A percentile compares a stretch with the other conserved stretches of the same genome.
Conservation (phyloP, 345 rosid species). For the Rhodamnia argentea region DNA sequence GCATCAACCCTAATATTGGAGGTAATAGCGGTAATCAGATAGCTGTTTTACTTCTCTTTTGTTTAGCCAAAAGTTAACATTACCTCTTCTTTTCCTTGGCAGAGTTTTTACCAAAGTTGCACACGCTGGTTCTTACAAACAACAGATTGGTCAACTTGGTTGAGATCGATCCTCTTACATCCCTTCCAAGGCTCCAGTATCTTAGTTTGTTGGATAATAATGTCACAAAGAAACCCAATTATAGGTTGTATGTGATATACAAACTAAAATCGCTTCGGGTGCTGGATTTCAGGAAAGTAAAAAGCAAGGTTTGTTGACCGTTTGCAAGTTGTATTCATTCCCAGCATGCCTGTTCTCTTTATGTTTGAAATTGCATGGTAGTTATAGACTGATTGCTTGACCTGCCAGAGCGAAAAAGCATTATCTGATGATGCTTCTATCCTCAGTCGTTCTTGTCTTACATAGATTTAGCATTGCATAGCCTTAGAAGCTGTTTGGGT, state of each 20-base stretch:
- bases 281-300: conserved; percentile 92
- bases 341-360: neutral
- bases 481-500: neutral
- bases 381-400: neutral
- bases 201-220: conserved; percentile 90
- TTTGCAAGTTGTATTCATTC: neutral
- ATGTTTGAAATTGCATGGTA: neutral
- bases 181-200: conserved; percentile 78
- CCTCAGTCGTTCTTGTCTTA: neutral
- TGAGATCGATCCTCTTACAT: conserved; percentile 92
- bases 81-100: conserved; percentile 4
- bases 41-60: neutral
- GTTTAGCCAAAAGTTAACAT: neutral
- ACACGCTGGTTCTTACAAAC: conserved; percentile 82
- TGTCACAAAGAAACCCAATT: conserved; percentile 84
- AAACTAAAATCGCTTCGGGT: conserved; percentile 80
- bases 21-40: conserved; percentile 21
- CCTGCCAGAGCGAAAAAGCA: neutral
- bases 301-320: conserved; percentile 57
- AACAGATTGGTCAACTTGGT: conserved; percentile 96
- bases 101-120: conserved; percentile 90
- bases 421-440: neutral
- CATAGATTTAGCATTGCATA: neutral
- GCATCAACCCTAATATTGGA: conserved; percentile 85
- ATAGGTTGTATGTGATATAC: conserved; percentile 86